Evolutionary conservation across 148 eudicot genomes (phyloP), one percentile per base, ranked within the genome.

Genomic region (Limonium bicolor): DNA sequence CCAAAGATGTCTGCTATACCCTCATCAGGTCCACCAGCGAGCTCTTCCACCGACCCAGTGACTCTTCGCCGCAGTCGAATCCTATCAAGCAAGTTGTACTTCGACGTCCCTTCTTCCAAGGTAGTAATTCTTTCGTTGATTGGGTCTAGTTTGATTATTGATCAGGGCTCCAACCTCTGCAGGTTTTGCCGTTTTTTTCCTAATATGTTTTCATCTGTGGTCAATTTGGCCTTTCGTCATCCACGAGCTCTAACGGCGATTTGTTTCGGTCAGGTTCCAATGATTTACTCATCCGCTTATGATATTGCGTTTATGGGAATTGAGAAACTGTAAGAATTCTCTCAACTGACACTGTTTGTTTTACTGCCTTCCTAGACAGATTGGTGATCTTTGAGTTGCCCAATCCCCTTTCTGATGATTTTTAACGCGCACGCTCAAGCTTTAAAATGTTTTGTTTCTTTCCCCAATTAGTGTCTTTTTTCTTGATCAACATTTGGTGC

Each of bases 231-330:
- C 12, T 18, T 28, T 28, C 10, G 5, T 38, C 7, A 20, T 37
- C 40, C 38, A 41, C 34, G 5, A 13, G 22, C 26, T n/a, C n/a
- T n/a, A n/a, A n/a, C n/a, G n/a, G n/a, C 6, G 33, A 51, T 39
- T 29, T 30, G 12, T 34, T 14, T 21, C 48, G 51, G 46, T 24
- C 15, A 88, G 97, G 86, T 64, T 68, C 97, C 97, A 11, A 19
- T 88, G 13, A 77, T 88, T 56, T 88, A 88, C 59, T 83, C 97
- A 20, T 31, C 92, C 12, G 52, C 72, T 4, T 88, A 88, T 30
- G 82, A 88, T 44, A 88, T 88, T 24, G 45, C 92, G 0, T 83
- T 88, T 60, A 50, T 88, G 7, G 97, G 97, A 43, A 63, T 88
- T 13, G 94, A 88, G 62, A 88, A 88, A 56, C 46, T 83, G 97